Evolutionary conservation across 768 basidiomycete species (phyloP), one percentile per base, ranked within the genome.

Genomic region (Tricholomella constricta): DNA sequence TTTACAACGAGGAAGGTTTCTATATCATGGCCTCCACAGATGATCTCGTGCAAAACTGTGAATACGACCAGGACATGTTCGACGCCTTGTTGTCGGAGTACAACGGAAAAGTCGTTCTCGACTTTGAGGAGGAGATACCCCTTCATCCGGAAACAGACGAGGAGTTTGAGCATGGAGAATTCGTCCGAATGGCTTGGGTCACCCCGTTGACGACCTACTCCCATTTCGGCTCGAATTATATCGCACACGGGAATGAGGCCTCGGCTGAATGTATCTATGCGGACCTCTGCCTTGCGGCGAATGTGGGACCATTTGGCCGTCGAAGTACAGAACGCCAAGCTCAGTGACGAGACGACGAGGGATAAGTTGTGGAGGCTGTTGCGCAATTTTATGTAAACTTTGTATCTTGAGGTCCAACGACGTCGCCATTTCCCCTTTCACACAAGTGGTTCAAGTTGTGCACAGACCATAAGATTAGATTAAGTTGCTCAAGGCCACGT

Each of bases 401-500:
- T n/a, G n/a, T n/a, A n/a, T n/a, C n/a, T n/a, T n/a, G n/a, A n/a
- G n/a, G n/a, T n/a, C n/a, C n/a, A n/a, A n/a, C 12, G 12, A 31
- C n/a, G 6, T 15, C 34, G 4, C 34, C 34, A 31, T 6, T 31
- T 11, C 6, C 29, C 29, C 11, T 6, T 31, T 6, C 29, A 31
- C 11, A 11, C 29, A 6, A 6, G 29, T 11, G 6, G 29, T 31
- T 31, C 6, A 31, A n/a, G n/a, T n/a, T n/a, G 29, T 6, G 11
- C 11, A 31, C 34, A 56, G 23, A 12, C 14, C 42, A 46, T 41
- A 41, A 51, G 58, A 56, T 56, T 35, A 59, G 58, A 59, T 53
- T 42, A 47, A 49, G 51, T 51, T 29, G 35, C 14, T 29, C 32
- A 56, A 34, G 55, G 68, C 65, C 70, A 72, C 69, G 69, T 69